These are phyloP conservation scores for Cladosporium sp. DNA, from an alignment of 2,329 filamentous ascomycete genomes.

Conservation along the genomic window DNA sequence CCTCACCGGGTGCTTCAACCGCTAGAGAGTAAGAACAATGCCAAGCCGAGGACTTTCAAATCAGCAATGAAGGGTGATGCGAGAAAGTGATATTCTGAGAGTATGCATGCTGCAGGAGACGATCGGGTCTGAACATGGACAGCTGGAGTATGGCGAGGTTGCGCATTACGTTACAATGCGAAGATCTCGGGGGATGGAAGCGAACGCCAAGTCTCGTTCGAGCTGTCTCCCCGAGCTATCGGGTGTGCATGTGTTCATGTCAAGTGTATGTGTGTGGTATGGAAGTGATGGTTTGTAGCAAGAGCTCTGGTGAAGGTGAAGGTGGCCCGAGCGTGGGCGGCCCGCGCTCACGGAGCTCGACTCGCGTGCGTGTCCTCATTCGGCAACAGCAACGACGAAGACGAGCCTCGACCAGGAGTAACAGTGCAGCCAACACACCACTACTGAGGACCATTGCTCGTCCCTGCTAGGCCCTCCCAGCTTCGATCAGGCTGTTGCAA, in stretches of 20 bases:
- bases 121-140: background rate
- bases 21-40: background rate
- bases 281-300: background rate
- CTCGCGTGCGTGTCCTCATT: constrained; percentile 7
- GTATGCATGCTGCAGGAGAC: background rate
- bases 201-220: no score
- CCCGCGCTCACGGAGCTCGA: background rate
- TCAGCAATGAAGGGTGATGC: no score
- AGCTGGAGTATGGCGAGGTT: background rate
- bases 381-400: constrained; percentile 3
- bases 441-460: constrained; percentile 1
- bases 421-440: background rate
- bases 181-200: no score
- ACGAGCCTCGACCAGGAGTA: background rate
- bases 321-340: background rate
- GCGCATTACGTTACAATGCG: no score
- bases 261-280: background rate
- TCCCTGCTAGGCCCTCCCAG: background rate
- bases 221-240: background rate
- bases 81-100: no score
- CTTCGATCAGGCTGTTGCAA: background rate
- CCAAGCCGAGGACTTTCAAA: no score
- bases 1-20: background rate
- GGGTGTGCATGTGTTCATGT: background rate
- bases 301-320: background rate